These are phyloP conservation scores for Magnusiomyces clavatus DNA, from an alignment of 1,139 yeast genomes.

Conservation along the genomic window DNA sequence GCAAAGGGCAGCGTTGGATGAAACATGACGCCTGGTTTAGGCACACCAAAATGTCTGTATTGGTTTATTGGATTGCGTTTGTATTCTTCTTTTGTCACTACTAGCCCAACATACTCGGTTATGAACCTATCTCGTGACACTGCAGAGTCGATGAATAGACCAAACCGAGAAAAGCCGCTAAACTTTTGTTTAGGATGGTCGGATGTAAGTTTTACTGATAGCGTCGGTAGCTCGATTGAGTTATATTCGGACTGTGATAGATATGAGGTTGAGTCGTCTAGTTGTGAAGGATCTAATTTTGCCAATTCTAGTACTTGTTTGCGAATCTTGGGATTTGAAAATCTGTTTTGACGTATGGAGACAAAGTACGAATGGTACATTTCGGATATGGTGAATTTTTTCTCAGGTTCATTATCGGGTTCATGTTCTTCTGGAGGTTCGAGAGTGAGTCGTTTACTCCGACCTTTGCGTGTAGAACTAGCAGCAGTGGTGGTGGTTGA, in stretches of 20 bases:
- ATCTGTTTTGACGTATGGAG: constrained; percentile 10
- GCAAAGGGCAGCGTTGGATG: constrained; percentile 48
- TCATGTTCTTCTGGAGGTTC: constrained; percentile 7
- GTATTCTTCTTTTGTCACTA: constrained; percentile 58
- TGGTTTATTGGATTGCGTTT: constrained; percentile 62
- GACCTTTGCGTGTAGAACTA: constrained; percentile 5
- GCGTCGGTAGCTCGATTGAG: constrained; percentile 22
- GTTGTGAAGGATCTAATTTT: background rate
- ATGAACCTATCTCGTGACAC: constrained; percentile 48
- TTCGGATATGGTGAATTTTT: constrained; percentile 12
- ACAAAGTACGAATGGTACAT: constrained; percentile 14
- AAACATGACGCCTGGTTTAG: constrained; percentile 69
- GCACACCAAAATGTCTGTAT: constrained; percentile 72
- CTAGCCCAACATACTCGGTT: constrained; percentile 65
- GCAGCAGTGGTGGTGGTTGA: background rate
- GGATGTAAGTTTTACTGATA: constrained; percentile 38
- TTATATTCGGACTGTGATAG: constrained; percentile 22
- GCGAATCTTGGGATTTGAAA: constrained; percentile 7
- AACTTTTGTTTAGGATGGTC: constrained; percentile 57
- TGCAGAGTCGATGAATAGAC: constrained; percentile 45
- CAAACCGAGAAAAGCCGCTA: constrained; percentile 64
- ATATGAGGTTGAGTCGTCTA: constrained; percentile 12
- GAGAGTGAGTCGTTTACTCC: constrained; percentile 8
- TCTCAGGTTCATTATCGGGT: constrained; percentile 13
- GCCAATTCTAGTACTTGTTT: constrained; percentile 6